Percentiles rank a stretch among this genome's conserved stretches.
These are phyloP conservation scores for Zygosaccharomyces rouxii DNA, from an alignment of 805 yeast species.

Conservation along the genomic window DNA sequence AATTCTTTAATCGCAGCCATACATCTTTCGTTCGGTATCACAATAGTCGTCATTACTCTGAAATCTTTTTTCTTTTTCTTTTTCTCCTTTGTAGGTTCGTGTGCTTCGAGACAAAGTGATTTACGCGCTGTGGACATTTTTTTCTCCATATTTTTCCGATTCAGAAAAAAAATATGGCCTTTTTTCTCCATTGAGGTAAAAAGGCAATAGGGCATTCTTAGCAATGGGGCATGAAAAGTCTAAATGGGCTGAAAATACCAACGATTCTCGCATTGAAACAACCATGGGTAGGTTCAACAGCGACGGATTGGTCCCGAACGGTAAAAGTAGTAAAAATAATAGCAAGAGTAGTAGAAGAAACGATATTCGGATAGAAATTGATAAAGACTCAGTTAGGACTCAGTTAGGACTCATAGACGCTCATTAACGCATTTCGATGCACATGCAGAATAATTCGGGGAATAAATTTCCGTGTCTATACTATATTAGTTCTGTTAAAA, in stretches of 20 bases:
- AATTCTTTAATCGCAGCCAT: not conserved
- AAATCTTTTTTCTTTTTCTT: not conserved
- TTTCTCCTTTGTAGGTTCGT: not conserved
- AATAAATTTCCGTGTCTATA: not conserved
- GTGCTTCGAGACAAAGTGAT: not conserved
- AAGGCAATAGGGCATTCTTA: not conserved
- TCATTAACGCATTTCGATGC: not conserved
- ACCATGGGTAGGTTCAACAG: not conserved
- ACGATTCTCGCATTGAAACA: no score
- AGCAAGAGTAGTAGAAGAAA: not conserved
- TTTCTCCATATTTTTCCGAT: not conserved
- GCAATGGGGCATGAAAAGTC: no score
- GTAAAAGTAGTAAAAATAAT: not conserved
- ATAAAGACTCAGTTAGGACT: not conserved
- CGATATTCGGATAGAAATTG: not conserved
- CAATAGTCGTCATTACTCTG: not conserved
- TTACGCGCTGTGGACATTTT: not conserved
- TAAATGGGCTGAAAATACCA: no score
- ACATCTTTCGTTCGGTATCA: not conserved
- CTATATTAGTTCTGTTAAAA: no score
- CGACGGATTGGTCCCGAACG: not conserved
- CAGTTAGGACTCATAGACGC: not conserved
- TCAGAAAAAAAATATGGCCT: not conserved
- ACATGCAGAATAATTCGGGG: not conserved
- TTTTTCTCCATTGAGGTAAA: not conserved